Evolutionary conservation across 148 eudicot species (phyloP).

Genomic region (Camellia lanceoleosa): DNA sequence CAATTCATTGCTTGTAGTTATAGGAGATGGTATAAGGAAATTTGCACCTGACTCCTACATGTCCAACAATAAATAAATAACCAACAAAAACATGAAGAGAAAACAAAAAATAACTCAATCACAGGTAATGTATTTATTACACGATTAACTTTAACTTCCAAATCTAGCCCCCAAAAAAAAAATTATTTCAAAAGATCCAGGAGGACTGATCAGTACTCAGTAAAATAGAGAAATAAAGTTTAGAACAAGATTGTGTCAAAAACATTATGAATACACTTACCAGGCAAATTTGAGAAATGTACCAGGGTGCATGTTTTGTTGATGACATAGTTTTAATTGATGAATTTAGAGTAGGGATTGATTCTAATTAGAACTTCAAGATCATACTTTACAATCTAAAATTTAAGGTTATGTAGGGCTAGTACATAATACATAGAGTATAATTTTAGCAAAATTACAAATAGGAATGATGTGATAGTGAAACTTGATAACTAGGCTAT

Average conservation of each 20-base stretch:
- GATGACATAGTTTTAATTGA: neutral
- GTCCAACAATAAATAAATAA: conserved; percentile 8
- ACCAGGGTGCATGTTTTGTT: neutral
- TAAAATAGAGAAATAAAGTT: neutral
- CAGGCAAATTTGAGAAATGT: neutral
- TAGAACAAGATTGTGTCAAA: neutral
- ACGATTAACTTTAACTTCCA: neutral
- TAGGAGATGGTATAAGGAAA: conserved; percentile 74
- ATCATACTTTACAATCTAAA: neutral
- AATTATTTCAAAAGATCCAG: neutral
- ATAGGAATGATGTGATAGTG: neutral
- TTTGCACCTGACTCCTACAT: conserved; percentile 92
- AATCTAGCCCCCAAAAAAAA: neutral
- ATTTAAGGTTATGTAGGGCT: neutral
- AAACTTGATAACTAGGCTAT: neutral
- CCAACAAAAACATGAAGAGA: neutral
- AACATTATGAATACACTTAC: neutral
- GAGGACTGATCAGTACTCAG: neutral
- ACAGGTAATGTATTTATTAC: neutral
- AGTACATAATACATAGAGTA: neutral
- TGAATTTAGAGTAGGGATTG: neutral
- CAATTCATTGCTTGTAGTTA: conserved; percentile 82
- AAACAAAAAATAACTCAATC: no score
- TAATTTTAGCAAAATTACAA: neutral
- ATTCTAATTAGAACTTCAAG: neutral